These are phyloP conservation scores for Coniochaeta sp. DNA, from an alignment of 2,329 filamentous ascomycete species.

Conservation along the genomic window DNA sequence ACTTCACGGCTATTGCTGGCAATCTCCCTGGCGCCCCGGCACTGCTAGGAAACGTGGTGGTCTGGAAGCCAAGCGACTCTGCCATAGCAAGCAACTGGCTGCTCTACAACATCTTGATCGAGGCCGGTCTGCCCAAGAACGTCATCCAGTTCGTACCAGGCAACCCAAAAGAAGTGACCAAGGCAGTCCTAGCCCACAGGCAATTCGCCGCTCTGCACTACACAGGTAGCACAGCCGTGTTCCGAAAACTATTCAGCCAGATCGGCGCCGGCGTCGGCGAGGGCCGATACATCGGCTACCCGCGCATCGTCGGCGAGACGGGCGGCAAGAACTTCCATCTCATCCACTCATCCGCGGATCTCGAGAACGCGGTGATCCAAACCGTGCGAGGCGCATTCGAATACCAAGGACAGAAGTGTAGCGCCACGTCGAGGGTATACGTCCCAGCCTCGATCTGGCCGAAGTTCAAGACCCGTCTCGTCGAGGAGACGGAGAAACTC, in stretches of 20 bases:
- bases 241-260: conserved; percentile 79
- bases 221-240: conserved; percentile 87
- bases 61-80: conserved; percentile 93
- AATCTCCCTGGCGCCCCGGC: conserved; percentile 80
- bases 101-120: conserved; percentile 80
- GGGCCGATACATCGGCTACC: conserved; percentile 73
- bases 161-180: conserved; percentile 76
- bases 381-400: conserved; percentile 41
- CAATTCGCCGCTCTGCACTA: conserved; percentile 91
- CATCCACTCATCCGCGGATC: conserved; percentile 36
- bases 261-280: conserved; percentile 77
- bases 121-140: conserved; percentile 80
- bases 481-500: conserved; percentile 26
- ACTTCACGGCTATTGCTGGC: conserved; percentile 91
- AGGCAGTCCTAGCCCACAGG: conserved; percentile 64
- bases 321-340: conserved; percentile 47
- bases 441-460: conserved; percentile 39
- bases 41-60: conserved; percentile 85
- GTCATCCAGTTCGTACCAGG: conserved; percentile 94
- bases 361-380: conserved; percentile 35
- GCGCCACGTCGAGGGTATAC: conserved; percentile 44
- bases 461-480: conserved; percentile 28
- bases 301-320: conserved; percentile 41
- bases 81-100: conserved; percentile 89
- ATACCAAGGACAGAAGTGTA: conserved; percentile 45